phyloP scores from a whole-genome alignment of 2,329 filamentous ascomycete genomes.

The Elsinoe fawcettii region DNA sequence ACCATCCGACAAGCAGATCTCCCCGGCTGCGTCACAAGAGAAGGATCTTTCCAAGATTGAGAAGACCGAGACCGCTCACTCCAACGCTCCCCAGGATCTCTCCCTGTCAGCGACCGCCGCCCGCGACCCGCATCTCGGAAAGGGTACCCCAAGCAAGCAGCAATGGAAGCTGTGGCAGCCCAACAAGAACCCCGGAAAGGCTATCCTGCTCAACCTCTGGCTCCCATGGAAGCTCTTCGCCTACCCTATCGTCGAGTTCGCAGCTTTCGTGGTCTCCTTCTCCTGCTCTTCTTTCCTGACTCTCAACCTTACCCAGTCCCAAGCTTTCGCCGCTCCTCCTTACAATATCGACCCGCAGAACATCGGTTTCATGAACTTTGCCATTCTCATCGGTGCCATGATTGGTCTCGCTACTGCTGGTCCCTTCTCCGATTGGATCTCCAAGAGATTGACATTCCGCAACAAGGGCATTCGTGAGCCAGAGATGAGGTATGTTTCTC shows the following conservation, averaged over 20 bases:
- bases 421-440: conserved; percentile 51
- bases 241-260: conserved; percentile 57
- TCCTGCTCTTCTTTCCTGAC: conserved; percentile 50
- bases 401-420: conserved; percentile 51
- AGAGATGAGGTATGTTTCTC: conserved; percentile 17
- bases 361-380: conserved; percentile 52
- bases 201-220: conserved; percentile 49
- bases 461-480: conserved; percentile 49
- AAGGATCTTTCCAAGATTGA: conserved; percentile 16
- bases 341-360: conserved; percentile 46
- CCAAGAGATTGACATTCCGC: conserved; percentile 43
- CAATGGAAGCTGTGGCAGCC: conserved; percentile 51
- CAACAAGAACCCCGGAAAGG: conserved; percentile 39
- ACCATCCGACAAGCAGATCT: conserved; percentile 16
- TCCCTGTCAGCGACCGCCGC: conserved; percentile 33
- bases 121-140: conserved; percentile 49
- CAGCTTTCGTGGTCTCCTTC: conserved; percentile 56
- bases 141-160: conserved; percentile 45
- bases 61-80: conserved; percentile 21
- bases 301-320: conserved; percentile 52
- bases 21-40: conserved; percentile 16
- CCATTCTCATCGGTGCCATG: conserved; percentile 46
- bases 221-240: conserved; percentile 55
- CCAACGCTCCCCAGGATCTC: conserved; percentile 21
- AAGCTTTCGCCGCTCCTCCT: conserved; percentile 48